Base-by-base conservation (phyloP, 192 early-diverging fungal genomes). In the Coemansia sp. region DNA sequence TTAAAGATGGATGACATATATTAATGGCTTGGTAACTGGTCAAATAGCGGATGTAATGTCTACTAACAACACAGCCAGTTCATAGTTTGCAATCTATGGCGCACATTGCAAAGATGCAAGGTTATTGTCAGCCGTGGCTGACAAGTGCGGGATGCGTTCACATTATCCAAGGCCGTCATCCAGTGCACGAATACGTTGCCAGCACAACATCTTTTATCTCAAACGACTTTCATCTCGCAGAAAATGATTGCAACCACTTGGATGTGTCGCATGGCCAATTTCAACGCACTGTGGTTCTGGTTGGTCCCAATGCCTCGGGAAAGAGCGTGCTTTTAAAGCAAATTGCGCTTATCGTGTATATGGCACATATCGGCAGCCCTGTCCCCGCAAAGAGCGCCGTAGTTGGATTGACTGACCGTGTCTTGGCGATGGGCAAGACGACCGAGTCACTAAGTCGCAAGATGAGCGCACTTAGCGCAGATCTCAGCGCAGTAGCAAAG, bases 281-380 rank as follows among this genome's bases (percentile, higher is more conserved):
- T 32, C 68, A 80, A 9, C 78, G 77, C 32, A 80, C 90, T 3
- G 82, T 93, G 55, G 67, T 96, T 3, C 63, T 98, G 10, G 90
- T 89, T 12, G 96, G 93, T 0, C 89, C 96, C 0, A 98, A 98
- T 65, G 89, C 78, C 15, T 94, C 91, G 6, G 96, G 96, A 2
- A 92, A 91, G 69, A 91, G 89, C 68, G 87, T 91, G 5, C 85
- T 91, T 64, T 59, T 91, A 27, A 90, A 90, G 55, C 93, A 94
- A 64, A 86, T 83, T 46, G 94, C 90, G 5, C 66, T 97, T 23
- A 93, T 94, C 66, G 84, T 85, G 2, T 93, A 89, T 62, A 92
- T 95, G 94, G 92, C 94, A 12, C 95, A 95, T 68, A 87, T 95
- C 34, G 95, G 95, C n/a, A 87, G 91, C 70, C 93, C 89, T 83